Evolutionary conservation across 202 grass and related monocot species (phyloP), one percentile per base, ranked within the genome.

Genomic region (Setaria italica): DNA sequence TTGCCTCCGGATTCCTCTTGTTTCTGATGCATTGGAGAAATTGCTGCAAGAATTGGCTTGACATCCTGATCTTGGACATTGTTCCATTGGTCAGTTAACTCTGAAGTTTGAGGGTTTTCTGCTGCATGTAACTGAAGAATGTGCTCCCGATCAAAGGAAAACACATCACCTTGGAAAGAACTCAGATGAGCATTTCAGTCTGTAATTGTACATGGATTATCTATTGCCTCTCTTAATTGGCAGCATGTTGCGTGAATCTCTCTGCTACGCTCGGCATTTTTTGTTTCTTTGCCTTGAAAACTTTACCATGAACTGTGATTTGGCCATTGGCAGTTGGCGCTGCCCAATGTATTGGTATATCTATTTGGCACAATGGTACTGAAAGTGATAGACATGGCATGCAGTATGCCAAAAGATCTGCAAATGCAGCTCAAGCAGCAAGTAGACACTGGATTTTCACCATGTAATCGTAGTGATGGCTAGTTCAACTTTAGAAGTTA

Each of bases 1-100:
- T 85, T 94, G 91, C 75, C 90, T 96, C 21, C 84, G 84, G 48
- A 96, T 99, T 70, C 97, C 93, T 81, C 93, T 99, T 88, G 82
- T 87, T 76, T 76, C 87, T 68, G 91, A 94, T 56, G 91, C 92
- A 30, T 85, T 99, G 13, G 86, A 91, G 64, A 96, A 96, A 75
- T 70, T 96, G 70, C 70, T 96, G 62, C 88, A 91, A 85, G 93
- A 96, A 54, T 80, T 99, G 79, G 60, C 32, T 43, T 95, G 84
- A 94, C 50, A 76, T 81, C 17, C 58, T 85, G 65, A 50, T 29
- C 21, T 59, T 67, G 37, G 15, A 66, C 15, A 7, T 55, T 76
- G 11, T 54, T 71, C 6, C 2, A 63, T 67, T 51, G 13, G 35
- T 49, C 64, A 63, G 59, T 86, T 77, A 9, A 78, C 30, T 82